Evolutionary conservation across 129 eudicot species (phyloP), one percentile per base, ranked within the genome.

Genomic region (sunflower (Helianthus annuus)): DNA sequence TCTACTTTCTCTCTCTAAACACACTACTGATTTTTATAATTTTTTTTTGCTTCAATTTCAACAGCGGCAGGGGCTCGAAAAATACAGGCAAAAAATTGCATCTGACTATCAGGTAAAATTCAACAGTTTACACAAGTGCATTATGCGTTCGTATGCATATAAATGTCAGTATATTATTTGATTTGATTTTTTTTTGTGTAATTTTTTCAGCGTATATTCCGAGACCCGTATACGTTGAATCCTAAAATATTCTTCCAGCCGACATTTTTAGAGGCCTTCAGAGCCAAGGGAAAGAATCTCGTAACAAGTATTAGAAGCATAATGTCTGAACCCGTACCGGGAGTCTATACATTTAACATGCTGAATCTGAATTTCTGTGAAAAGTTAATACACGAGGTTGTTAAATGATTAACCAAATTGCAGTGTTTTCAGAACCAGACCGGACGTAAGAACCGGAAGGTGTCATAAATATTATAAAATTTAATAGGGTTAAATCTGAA

Each of bases 81-180:
- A 92, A 65, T 92, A 92, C 85, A 74, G 96, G 69, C 93, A 86
- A 80, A 89, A 86, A 75, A 92, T 92, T 34, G 80, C 89, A 83
- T 81, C 93, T 22, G 84, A 89, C 76, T 92, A 92, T 75, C 91
- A 86, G 96, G 97, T 86, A 84, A 63, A 14, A 14, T 75, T 54
- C 15, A 10, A 24, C 19, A 10, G 46, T 45, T 34, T 17, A 22
- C 17, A 52, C 12, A 7, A 69, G 49, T 42, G 8, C 10, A 49
- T 42, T 42, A 42, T 42, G n/a, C 46, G 46, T 42, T 11, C 46
- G 10, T 42, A 42, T 42, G 46, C 46, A 42, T 42, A 6, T 42
- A 42, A 6, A 42, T 42, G 10, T 42, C 10, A 42, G 46, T 42
- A 42, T 6, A 42, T 42, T 42, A 6, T 42, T 42, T 42, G 45